Percentiles rank a stretch among this genome's conserved stretches.
Evolutionary conservation across 441 rosid genomes (phyloP).

Genomic region (Arabidopsis hybrid): DNA sequence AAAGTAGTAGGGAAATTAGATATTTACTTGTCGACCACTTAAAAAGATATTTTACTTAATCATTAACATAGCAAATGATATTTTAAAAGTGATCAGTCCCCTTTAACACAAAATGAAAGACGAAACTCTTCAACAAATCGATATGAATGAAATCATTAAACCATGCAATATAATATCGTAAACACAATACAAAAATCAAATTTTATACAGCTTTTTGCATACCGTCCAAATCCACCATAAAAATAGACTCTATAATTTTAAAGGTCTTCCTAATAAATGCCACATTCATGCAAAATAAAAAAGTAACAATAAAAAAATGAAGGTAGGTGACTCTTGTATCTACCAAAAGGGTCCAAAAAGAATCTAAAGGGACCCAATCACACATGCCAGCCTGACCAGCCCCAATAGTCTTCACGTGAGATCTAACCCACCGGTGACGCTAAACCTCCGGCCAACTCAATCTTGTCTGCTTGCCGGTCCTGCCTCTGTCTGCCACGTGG

Average conservation of each 20-base stretch:
- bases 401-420: slow-evolving; percentile 37
- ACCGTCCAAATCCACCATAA: slow-evolving; percentile 23
- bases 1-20: slow-evolving; percentile 29
- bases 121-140: slow-evolving; percentile 2
- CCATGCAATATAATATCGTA: slow-evolving; percentile 2
- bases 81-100: neutral
- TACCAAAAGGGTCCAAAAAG: slow-evolving; percentile 38
- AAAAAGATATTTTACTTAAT: neutral
- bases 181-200: neutral
- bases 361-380: slow-evolving; percentile 24
- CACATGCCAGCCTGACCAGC: slow-evolving; percentile 26
- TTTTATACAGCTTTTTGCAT: slow-evolving; percentile 17
- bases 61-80: neutral
- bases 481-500: slow-evolving; percentile 37
- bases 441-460: slow-evolving; percentile 38
- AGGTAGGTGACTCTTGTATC: slow-evolving; percentile 32
- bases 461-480: slow-evolving; percentile 37
- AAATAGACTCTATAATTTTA: slow-evolving; percentile 8
- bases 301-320: slow-evolving; percentile 19
- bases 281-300: slow-evolving; percentile 39
- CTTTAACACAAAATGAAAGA: slow-evolving; percentile 21
- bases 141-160: neutral
- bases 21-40: slow-evolving; percentile 4
- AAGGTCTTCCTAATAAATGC: slow-evolving; percentile 26
- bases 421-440: slow-evolving; percentile 39